phyloP scores from a whole-genome alignment of 2,329 filamentous ascomycete species.

The Trichophyton simii region DNA sequence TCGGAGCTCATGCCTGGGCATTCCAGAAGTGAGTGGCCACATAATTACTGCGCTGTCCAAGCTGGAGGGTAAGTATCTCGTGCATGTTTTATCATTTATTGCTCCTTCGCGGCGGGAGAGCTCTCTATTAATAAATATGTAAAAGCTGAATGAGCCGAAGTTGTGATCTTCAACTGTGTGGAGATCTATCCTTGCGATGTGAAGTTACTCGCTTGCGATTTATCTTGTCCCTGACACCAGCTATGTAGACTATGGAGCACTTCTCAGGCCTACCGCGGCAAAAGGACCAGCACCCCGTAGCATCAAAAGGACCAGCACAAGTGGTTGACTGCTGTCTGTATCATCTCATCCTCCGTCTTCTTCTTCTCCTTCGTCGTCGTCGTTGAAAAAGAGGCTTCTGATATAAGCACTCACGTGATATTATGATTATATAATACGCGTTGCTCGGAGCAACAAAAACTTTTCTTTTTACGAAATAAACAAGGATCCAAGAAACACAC shows the following conservation, averaged over 20 bases:
- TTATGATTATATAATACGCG: not conserved
- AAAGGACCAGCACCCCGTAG: too few species aligned
- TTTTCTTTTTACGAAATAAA: not conserved
- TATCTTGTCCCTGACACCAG: not conserved
- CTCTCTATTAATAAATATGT: not conserved
- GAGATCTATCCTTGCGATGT: not conserved
- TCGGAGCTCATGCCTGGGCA: conserved; percentile 49
- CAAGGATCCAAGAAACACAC: not conserved
- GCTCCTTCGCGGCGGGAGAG: not conserved
- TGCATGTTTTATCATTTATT: conserved; percentile 49
- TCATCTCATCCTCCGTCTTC: not conserved
- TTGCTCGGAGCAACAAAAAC: not conserved
- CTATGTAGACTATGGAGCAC: too few species aligned
- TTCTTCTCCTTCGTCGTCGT: not conserved
- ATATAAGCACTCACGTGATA: too few species aligned
- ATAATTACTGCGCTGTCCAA: conserved; percentile 88
- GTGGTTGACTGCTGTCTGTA: too few species aligned
- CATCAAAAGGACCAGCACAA: too few species aligned
- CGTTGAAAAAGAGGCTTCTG: too few species aligned
- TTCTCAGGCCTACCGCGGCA: too few species aligned
- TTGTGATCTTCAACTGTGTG: not conserved
- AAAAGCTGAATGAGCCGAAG: not conserved
- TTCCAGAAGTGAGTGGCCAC: conserved; percentile 97
- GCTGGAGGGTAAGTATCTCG: conserved; percentile 86
- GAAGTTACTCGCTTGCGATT: not conserved